phyloP scores from a whole-genome alignment of 139 green algal genomes.

The Micromonas pusilla region DNA sequence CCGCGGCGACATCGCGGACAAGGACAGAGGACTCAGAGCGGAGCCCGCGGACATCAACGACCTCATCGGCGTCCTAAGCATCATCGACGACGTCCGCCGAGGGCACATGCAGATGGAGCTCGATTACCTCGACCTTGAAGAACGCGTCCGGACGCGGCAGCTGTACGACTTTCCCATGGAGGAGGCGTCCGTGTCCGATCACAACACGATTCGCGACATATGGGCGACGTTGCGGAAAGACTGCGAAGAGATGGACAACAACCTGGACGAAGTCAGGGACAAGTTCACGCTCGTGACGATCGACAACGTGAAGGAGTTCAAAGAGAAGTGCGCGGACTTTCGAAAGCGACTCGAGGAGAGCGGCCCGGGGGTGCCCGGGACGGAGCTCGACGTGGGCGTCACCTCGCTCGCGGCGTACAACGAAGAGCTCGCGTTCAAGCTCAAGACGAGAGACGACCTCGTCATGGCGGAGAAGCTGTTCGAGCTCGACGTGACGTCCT shows the following conservation, averaged over 20 bases:
- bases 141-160: slow-evolving; percentile 65
- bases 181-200: not conserved
- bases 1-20: slow-evolving; percentile 19
- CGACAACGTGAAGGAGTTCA: slow-evolving; percentile 51
- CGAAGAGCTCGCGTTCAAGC: slow-evolving; percentile 41
- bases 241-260: slow-evolving; percentile 52
- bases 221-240: slow-evolving; percentile 47
- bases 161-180: slow-evolving; percentile 45
- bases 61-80: slow-evolving; percentile 58
- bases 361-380: slow-evolving; percentile 35
- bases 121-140: slow-evolving; percentile 61
- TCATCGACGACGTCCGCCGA: slow-evolving; percentile 46
- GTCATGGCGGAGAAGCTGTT: slow-evolving; percentile 78
- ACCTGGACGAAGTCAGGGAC: slow-evolving; percentile 57
- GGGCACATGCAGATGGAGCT: slow-evolving; percentile 66
- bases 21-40: slow-evolving; percentile 22
- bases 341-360: slow-evolving; percentile 25
- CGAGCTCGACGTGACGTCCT: slow-evolving; percentile 65
- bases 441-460: slow-evolving; percentile 57
- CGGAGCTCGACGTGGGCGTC: slow-evolving; percentile 36
- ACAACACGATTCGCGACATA: not conserved
- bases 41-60: slow-evolving; percentile 58
- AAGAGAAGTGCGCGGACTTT: slow-evolving; percentile 16
- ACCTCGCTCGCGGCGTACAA: slow-evolving; percentile 37
- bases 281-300: slow-evolving; percentile 58